Evolutionary conservation across 352 stramenopile genomes (phyloP), one percentile per base, ranked within the genome.

Genomic region (Peronospora belbahrii): DNA sequence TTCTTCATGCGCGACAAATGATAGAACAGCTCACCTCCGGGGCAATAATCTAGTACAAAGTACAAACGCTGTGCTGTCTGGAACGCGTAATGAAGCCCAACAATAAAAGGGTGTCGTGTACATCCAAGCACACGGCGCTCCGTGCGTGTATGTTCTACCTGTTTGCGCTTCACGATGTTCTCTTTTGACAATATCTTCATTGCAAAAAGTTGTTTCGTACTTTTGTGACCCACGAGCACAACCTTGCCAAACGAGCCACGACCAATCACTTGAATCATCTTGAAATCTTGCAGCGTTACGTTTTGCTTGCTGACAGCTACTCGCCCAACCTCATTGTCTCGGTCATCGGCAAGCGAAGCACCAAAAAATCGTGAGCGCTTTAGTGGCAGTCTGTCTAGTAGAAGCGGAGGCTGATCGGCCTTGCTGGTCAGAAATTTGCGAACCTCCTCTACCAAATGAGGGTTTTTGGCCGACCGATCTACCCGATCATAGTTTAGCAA

Each of bases 11-110:
- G 68, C 19, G 72, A 84, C 4, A 96, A 70, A 49, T 95, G 83
- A 41, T 91, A 90, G 51, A 92, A 96, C 6, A 96, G 37, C 46
- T 96, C 84, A 11, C 85, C 85, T 15, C 85, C 85, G 4, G 85
- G 78, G 37, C 82, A 94, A 39, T 94, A 95, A 28, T 96, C 83
- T 13, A 98, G 66, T 15, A 99, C 95, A 60, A 99, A 98, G 48
- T 97, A 98, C 1, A 99, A 68, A 41, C 76, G 67, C 56, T 97
- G 74, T 30, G 79, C 81, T 0, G 93, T 91, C 52, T 95, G 82
- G 42, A 95, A 94, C 1, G 84, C 82, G 46, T 84, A 94, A 37
- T 92, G 77, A 17, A 96, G 56, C 0, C 81, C 82, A 0, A 96
- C 85, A 34, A 96, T 95, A 45, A 94, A 95, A 6, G 83, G 83